A percentile compares a stretch with the other conserved stretches of the same genome.
Conservation (phyloP, 306 rosid genomes). For the Cucumis hystrix region DNA sequence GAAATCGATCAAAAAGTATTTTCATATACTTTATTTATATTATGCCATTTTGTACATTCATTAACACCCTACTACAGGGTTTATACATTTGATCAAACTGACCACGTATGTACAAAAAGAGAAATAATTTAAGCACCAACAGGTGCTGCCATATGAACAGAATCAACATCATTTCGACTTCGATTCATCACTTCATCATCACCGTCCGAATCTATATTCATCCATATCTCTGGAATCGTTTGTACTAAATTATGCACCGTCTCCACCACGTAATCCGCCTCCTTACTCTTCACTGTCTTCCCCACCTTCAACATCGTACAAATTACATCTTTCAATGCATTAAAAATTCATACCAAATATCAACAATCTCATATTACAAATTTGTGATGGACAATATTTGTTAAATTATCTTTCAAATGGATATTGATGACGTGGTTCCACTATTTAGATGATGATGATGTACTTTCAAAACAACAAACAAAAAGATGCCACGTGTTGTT, state of each 20-base stretch:
- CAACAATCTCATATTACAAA: too few species aligned
- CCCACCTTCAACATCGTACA: slow-evolving; percentile 42
- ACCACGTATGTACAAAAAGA: too few species aligned
- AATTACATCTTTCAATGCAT: not conserved
- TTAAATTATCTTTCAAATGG: not conserved
- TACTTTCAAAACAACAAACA: not conserved
- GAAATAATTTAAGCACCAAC: slow-evolving; percentile 40
- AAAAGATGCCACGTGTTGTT: not conserved
- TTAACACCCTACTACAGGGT: too few species aligned
- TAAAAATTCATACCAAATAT: not conserved
- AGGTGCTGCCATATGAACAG: slow-evolving; percentile 21
- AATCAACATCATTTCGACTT: slow-evolving; percentile 43
- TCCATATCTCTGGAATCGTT: slow-evolving; percentile 55
- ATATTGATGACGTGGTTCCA: not conserved
- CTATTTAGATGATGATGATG: not conserved
- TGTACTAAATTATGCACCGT: slow-evolving; percentile 26
- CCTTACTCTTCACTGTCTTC: slow-evolving; percentile 30
- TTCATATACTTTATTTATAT: too few species aligned
- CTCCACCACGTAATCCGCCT: slow-evolving; percentile 51
- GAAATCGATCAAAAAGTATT: too few species aligned
- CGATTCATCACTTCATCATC: slow-evolving; percentile 22
- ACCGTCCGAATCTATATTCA: slow-evolving; percentile 9
- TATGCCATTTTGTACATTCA: too few species aligned
- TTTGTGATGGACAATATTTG: too few species aligned
- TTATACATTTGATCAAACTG: too few species aligned